A percentile compares a stretch with the other conserved stretches of the same genome.
Conservation (phyloP, 306 rosid species). For the Trichosanthes truncata region DNA sequence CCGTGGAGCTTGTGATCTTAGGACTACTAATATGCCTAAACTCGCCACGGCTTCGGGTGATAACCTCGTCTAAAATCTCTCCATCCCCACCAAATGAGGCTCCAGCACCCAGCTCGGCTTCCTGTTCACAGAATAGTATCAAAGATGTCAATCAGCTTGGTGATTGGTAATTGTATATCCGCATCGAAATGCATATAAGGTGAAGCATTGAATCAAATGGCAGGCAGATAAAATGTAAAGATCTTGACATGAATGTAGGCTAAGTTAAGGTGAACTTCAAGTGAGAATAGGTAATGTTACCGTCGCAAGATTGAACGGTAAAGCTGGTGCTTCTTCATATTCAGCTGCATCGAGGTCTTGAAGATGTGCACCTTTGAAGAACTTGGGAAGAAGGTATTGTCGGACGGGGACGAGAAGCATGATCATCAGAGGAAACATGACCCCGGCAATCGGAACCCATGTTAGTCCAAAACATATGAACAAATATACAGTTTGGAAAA, state of each 20-base stretch:
- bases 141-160: background rate
- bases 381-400: slow-evolving; percentile 78
- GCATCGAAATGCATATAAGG: background rate
- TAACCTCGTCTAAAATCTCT: slow-evolving; percentile 74
- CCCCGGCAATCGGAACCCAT: slow-evolving; percentile 94
- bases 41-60: slow-evolving; percentile 93
- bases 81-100: slow-evolving; percentile 51
- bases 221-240: background rate
- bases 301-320: slow-evolving; percentile 60
- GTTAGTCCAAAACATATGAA: slow-evolving; percentile 86
- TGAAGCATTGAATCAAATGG: background rate
- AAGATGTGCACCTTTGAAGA: slow-evolving; percentile 88
- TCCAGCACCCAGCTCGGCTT: slow-evolving; percentile 58
- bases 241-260: too few relatives aligned
- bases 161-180: background rate
- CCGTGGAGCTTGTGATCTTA: slow-evolving; percentile 63
- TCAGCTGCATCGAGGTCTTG: slow-evolving; percentile 97
- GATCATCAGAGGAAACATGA: slow-evolving; percentile 92
- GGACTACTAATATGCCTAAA: slow-evolving; percentile 77
- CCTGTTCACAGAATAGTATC: slow-evolving; percentile 33
- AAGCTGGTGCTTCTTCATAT: slow-evolving; percentile 80
- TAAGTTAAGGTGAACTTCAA: background rate
- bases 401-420: slow-evolving; percentile 88
- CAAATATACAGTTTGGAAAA: slow-evolving; percentile 75
- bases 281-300: slow-evolving; percentile 24